Evolutionary conservation across 768 basidiomycete genomes (phyloP).

Genomic region (Auriscalpium orientale): DNA sequence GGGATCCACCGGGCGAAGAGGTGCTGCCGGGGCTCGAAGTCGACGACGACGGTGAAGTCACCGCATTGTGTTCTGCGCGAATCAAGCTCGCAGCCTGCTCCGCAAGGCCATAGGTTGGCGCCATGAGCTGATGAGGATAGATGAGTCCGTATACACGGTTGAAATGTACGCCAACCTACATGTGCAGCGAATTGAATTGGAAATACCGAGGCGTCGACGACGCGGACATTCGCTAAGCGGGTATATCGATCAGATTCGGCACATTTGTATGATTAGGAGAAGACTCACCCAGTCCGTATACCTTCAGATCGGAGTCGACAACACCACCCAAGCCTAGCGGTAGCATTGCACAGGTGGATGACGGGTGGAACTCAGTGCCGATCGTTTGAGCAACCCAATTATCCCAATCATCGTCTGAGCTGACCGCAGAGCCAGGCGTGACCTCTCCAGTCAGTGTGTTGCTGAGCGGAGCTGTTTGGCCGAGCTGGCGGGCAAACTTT

Average conservation of each 20-base stretch:
- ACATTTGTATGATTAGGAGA: background rate
- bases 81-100: slow-evolving; percentile 34
- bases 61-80: slow-evolving; percentile 27
- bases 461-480: slow-evolving; percentile 42
- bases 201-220: slow-evolving; percentile 51
- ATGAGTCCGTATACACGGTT: background rate
- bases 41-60: slow-evolving; percentile 11
- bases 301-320: slow-evolving; percentile 46
- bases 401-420: slow-evolving; percentile 50
- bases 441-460: slow-evolving; percentile 38
- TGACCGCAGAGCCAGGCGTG: slow-evolving; percentile 40
- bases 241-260: background rate
- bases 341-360: slow-evolving; percentile 50
- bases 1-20: background rate
- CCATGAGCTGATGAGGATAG: slow-evolving; percentile 1
- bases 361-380: slow-evolving; percentile 55
- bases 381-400: slow-evolving; percentile 37
- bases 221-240: slow-evolving; percentile 40
- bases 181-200: slow-evolving; percentile 47
- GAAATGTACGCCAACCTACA: slow-evolving; percentile 15
- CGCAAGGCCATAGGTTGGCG: slow-evolving; percentile 4
- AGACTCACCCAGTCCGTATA: slow-evolving; percentile 40
- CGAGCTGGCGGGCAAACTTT: slow-evolving; percentile 53
- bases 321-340: slow-evolving; percentile 48
- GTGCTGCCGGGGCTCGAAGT: background rate